Percentiles rank a stretch among this genome's conserved stretches.
These are phyloP conservation scores for Verticillium dahliae DNA, from an alignment of 2,329 filamentous ascomycete genomes.

Conservation along the genomic window DNA sequence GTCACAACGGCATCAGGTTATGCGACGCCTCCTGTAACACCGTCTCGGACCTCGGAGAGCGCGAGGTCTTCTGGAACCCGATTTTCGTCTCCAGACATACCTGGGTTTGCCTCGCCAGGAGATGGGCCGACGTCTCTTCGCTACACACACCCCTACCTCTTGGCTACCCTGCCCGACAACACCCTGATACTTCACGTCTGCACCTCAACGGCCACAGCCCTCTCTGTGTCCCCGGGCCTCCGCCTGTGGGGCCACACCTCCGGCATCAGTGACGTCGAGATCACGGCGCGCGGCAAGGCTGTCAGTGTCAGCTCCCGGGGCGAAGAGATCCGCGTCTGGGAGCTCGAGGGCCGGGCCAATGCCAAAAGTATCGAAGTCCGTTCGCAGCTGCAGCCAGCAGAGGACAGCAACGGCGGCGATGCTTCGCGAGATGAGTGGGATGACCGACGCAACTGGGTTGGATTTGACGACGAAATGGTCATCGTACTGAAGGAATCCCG, in stretches of 20 bases:
- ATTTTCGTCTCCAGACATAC: neutral
- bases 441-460: conserved; percentile 60
- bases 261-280: conserved; percentile 77
- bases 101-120: neutral
- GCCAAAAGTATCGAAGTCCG: conserved; percentile 45
- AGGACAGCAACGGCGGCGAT: neutral
- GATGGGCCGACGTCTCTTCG: conserved; percentile 56
- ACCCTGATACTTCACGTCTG: conserved; percentile 79
- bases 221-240: conserved; percentile 67
- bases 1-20: conserved; percentile 12
- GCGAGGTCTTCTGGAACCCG: conserved; percentile 1
- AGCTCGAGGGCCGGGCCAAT: conserved; percentile 65
- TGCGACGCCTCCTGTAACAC: neutral
- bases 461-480: conserved; percentile 90
- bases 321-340: conserved; percentile 79
- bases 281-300: conserved; percentile 78
- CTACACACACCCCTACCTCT: conserved; percentile 76
- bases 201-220: conserved; percentile 58
- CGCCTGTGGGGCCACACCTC: conserved; percentile 90
- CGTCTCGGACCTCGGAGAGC: neutral
- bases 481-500: conserved; percentile 70
- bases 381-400: conserved; percentile 20
- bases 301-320: conserved; percentile 83
- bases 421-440: conserved; percentile 26
- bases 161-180: conserved; percentile 80